Conservation (phyloP, 495 filamentous ascomycete species). For the Neurospora sublineolata region DNA sequence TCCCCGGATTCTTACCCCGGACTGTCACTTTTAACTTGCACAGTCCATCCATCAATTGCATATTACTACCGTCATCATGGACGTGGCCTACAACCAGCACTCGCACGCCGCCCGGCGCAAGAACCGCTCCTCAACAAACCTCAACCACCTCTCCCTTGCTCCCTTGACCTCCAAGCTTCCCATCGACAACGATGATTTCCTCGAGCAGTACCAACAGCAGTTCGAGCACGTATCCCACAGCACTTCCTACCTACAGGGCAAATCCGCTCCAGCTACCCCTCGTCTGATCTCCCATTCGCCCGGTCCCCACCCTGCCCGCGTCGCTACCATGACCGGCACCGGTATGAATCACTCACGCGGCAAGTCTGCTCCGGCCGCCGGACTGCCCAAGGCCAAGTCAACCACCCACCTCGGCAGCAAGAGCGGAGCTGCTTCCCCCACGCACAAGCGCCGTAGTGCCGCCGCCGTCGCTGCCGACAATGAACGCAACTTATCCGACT, state of each 20-base stretch:
- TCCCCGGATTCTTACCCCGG: neutral
- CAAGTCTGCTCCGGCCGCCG: slow-evolving; percentile 18
- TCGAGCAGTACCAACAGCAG: slow-evolving; percentile 12
- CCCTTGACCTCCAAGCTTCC: slow-evolving; percentile 57
- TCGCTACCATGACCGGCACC: slow-evolving; percentile 12
- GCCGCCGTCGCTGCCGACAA: slow-evolving; percentile 2
- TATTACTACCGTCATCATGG: slow-evolving; percentile 26
- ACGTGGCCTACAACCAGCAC: slow-evolving; percentile 42
- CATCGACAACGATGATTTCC: slow-evolving; percentile 40
- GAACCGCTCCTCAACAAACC: slow-evolving; percentile 33
- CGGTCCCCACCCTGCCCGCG: slow-evolving; percentile 23
- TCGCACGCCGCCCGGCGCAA: slow-evolving; percentile 35
- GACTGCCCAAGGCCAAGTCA: slow-evolving; percentile 35
- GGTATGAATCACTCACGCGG: slow-evolving; percentile 17
- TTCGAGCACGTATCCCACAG: slow-evolving; percentile 9
- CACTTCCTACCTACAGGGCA: slow-evolving; percentile 40
- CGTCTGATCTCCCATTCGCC: slow-evolving; percentile 43
- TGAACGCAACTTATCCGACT: slow-evolving; percentile 47
- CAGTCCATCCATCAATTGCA: neutral
- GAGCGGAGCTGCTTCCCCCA: slow-evolving; percentile 9
- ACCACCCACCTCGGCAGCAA: slow-evolving; percentile 27
- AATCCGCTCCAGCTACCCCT: slow-evolving; percentile 46
- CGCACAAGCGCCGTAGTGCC: slow-evolving; percentile 12
- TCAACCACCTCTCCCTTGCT: slow-evolving; percentile 47
- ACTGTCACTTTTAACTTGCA: neutral